Base-by-base conservation (phyloP, 768 basidiomycete species). In the Tulasnella sp. region DNA sequence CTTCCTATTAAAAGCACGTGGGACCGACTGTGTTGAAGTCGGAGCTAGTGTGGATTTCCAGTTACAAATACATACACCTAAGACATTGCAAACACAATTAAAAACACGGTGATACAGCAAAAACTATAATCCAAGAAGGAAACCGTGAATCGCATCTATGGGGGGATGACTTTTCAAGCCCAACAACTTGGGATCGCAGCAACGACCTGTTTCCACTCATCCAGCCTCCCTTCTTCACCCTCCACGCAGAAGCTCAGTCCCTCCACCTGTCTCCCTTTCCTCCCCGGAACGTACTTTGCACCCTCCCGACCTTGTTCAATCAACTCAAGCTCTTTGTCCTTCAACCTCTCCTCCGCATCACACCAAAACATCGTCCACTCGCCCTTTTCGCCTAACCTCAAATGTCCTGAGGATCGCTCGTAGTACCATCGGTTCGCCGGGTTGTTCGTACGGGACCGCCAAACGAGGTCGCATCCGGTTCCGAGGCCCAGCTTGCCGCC, bases 371-470 rank as follows among this genome's bases (percentile, higher is more conserved):
- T 83, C 67, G 94, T 90, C 94, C 97, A 99, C 34, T 89, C 85
- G 14, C 91, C 92, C 49, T 71, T 71, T 39, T 79, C 72, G 69
- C 77, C 80, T 86, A 91, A 88, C 78, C 93, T 88, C 49, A 95
- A 78, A 84, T 98, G 96, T 25, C 97, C 97, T 25, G 91, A 92
- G 81, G 92, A 93, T 40, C 97, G 90, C 81, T 99, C 97, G 79
- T 94, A 98, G 84, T 99, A 99, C 97, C 97, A 99, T 84, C 96
- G 97, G 85, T 99, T 99, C 76, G 99, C 90, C 0, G 96, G 96
- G 83, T 99, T 99, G 84, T 97, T 88, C 8, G 92, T 87, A 74
- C 97, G 88, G 82, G 91, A 93, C 67, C 97, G 89, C 97, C 97
- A 99, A 49, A 99, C 95, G 77, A 99, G 87, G 81, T 99, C 97